phyloP scores from a whole-genome alignment of 1,284 basidiomycete species.

The Anthracocystis panici-leucophaei region DNA sequence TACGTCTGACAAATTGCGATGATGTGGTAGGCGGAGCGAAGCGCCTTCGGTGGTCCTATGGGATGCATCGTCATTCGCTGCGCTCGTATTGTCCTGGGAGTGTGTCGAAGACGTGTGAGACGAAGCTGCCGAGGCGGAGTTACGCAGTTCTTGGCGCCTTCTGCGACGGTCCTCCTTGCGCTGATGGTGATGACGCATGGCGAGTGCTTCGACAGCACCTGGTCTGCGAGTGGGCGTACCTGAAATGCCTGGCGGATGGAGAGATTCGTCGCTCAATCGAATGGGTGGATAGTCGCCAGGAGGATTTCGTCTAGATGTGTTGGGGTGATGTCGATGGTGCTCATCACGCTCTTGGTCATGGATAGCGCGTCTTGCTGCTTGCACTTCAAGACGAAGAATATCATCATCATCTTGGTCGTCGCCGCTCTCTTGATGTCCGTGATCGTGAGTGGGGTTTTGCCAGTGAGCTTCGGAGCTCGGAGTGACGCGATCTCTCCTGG shows the following conservation, averaged over 20 bases:
- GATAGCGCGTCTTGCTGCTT: slow-evolving; percentile 30
- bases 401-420: slow-evolving; percentile 27
- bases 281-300: slow-evolving; percentile 34
- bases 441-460: neutral
- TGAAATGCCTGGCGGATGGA: slow-evolving; percentile 5
- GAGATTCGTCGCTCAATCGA: slow-evolving; percentile 34
- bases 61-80: slow-evolving; percentile 1
- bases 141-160: slow-evolving; percentile 19
- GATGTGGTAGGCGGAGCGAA: slow-evolving; percentile 13
- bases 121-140: slow-evolving; percentile 27
- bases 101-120: slow-evolving; percentile 15
- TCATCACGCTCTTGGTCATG: slow-evolving; percentile 26
- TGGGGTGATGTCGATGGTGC: neutral
- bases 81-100: neutral
- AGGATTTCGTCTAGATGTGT: slow-evolving; percentile 1
- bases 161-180: slow-evolving; percentile 31
- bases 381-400: slow-evolving; percentile 27
- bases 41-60: neutral
- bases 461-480: slow-evolving; percentile 5
- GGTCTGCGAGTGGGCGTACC: slow-evolving; percentile 30
- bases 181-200: slow-evolving; percentile 40
- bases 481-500: slow-evolving; percentile 6
- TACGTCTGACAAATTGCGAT: slow-evolving; percentile 44
- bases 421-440: neutral
- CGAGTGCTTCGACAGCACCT: slow-evolving; percentile 46